Conservation (phyloP, 2,329 filamentous ascomycete species). For the Didymella sp. region DNA sequence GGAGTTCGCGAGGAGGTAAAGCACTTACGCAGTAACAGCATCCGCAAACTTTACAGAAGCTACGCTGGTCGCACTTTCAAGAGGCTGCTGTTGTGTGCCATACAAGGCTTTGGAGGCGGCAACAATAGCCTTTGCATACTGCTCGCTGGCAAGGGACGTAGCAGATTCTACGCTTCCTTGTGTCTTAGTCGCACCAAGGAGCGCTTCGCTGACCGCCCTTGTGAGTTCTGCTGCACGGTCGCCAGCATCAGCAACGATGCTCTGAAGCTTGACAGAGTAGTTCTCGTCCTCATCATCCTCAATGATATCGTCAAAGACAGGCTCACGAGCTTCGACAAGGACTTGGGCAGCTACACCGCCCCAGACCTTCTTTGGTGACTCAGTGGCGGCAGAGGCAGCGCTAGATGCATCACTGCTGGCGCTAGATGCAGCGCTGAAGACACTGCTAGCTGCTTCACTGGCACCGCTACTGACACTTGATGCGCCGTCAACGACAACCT, state of each 20-base stretch:
- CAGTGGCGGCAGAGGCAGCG: constrained; percentile 34
- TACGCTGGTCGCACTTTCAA: constrained; percentile 57
- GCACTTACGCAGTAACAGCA: constrained; percentile 63
- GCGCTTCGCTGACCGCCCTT: constrained; percentile 63
- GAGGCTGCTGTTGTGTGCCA: constrained; percentile 53
- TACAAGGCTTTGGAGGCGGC: constrained; percentile 65
- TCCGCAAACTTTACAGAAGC: constrained; percentile 63
- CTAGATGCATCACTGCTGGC: too few relatives aligned
- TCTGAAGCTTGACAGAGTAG: constrained; percentile 61
- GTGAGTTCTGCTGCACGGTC: constrained; percentile 62
- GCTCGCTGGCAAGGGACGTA: constrained; percentile 62
- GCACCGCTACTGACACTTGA: constrained; percentile 26
- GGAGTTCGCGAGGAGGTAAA: neutral
- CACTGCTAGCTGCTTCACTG: constrained; percentile 27
- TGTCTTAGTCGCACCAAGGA: constrained; percentile 55
- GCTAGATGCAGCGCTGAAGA: constrained; percentile 31
- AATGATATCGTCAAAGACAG: constrained; percentile 59
- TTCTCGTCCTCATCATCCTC: constrained; percentile 55
- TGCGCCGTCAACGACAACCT: constrained; percentile 4
- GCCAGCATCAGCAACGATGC: constrained; percentile 59
- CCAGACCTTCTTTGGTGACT: constrained; percentile 59
- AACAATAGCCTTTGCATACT: constrained; percentile 63
- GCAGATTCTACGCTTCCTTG: constrained; percentile 58
- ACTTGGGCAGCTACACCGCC: constrained; percentile 62
- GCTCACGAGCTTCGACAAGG: constrained; percentile 55